phyloP scores from a whole-genome alignment of 2,329 filamentous ascomycete species.

The Purpureocillium lavendulum region DNA sequence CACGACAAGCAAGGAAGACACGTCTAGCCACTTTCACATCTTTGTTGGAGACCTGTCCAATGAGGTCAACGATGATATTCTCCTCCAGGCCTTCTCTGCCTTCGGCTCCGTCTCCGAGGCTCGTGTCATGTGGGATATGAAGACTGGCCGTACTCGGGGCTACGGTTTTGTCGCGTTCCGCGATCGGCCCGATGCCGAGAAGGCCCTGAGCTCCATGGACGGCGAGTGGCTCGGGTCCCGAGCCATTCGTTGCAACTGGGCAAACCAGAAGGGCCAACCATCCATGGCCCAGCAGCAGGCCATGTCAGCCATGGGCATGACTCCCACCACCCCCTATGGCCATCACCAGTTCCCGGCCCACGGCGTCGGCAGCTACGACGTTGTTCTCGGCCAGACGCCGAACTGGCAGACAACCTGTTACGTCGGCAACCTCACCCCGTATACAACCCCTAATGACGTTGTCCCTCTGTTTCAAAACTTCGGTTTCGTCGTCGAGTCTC shows the following conservation, averaged over 20 bases:
- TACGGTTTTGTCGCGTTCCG: constrained; percentile 98
- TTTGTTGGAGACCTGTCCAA: constrained; percentile 97
- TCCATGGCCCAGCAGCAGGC: constrained; percentile 97
- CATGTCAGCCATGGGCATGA: constrained; percentile 97
- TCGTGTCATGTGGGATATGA: constrained; percentile 99
- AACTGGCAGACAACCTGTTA: constrained; percentile 98
- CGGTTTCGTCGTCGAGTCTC: constrained; percentile 92
- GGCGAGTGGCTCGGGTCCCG: constrained; percentile 98
- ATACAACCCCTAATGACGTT: constrained; percentile 92
- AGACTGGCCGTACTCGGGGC: constrained; percentile 92
- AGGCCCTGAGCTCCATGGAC: constrained; percentile 95
- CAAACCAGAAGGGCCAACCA: constrained; percentile 99
- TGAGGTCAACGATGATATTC: constrained; percentile 94
- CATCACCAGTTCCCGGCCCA: constrained; percentile 98
- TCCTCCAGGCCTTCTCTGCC: constrained; percentile 88
- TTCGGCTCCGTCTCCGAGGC: constrained; percentile 96
- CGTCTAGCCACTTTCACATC: constrained; percentile 96
- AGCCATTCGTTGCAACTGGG: constrained; percentile 99
- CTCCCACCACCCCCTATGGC: constrained; percentile 89
- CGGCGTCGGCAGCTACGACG: constrained; percentile 93
- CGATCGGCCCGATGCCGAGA: constrained; percentile 87
- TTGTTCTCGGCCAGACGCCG: constrained; percentile 90
- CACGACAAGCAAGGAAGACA: constrained; percentile 89
- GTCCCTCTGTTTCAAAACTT: constrained; percentile 99
- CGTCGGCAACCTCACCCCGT: constrained; percentile 93